phyloP scores from a whole-genome alignment of 805 yeast genomes.

The Lipomyces sp. region DNA sequence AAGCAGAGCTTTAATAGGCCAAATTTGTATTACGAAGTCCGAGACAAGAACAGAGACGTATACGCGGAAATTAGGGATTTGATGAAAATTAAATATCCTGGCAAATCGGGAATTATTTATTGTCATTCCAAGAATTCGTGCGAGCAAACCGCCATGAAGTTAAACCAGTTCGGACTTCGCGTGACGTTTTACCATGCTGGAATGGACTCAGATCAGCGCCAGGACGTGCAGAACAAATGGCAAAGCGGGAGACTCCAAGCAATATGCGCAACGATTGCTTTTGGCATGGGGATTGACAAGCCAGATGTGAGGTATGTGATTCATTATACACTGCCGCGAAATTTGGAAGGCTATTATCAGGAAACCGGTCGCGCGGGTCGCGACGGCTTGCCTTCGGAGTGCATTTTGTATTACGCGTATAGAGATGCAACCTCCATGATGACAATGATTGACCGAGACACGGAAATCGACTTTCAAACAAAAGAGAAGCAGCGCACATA shows the following conservation, averaged over 20 bases:
- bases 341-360: constrained; percentile 93
- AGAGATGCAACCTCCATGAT: constrained; percentile 76
- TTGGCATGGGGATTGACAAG: constrained; percentile 99
- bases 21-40: constrained; percentile 75
- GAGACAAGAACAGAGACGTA: constrained; percentile 57
- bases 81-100: constrained; percentile 49
- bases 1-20: constrained; percentile 91
- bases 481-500: constrained; percentile 75
- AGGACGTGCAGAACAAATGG: constrained; percentile 74
- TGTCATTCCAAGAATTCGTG: constrained; percentile 89
- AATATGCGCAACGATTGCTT: constrained; percentile 96
- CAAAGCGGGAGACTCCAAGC: constrained; percentile 67
- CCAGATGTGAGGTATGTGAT: constrained; percentile 91
- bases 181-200: constrained; percentile 91
- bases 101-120: constrained; percentile 82
- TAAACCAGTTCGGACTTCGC: constrained; percentile 56
- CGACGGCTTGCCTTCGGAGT: constrained; percentile 80
- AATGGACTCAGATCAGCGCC: constrained; percentile 74
- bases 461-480: constrained; percentile 57
- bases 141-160: constrained; percentile 68
- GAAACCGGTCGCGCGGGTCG: constrained; percentile 99
- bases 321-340: constrained; percentile 83
- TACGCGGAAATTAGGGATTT: constrained; percentile 58
- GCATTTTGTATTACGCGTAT: constrained; percentile 77
- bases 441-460: constrained; percentile 72